Percentiles rank a stretch among this genome's conserved stretches.
phyloP scores from a whole-genome alignment of 2,329 filamentous ascomycete genomes.

The Hymenoscyphus salicellus region DNA sequence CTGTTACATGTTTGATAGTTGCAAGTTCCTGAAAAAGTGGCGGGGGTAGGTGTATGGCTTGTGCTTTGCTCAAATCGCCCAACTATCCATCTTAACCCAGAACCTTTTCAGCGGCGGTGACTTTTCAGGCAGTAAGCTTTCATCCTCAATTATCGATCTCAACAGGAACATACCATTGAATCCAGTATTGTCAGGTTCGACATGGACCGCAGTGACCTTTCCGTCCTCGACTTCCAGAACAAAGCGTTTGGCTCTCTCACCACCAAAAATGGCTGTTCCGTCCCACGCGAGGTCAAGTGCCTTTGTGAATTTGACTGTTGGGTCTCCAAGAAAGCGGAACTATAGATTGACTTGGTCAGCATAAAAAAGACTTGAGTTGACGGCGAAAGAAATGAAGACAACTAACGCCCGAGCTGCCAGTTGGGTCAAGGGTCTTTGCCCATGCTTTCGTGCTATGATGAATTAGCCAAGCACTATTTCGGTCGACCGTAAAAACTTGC shows the following conservation, averaged over 20 bases:
- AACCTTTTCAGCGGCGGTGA: constrained; percentile 30
- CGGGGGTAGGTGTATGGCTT: neutral
- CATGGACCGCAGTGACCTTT: constrained; percentile 75
- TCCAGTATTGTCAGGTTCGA: constrained; percentile 87
- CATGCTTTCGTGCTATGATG: constrained; percentile 16
- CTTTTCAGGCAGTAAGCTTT: constrained; percentile 2
- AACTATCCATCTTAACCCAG: constrained; percentile 19
- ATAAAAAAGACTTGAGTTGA: neutral
- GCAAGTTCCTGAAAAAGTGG: neutral
- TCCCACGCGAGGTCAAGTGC: constrained; percentile 82
- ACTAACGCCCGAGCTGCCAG: constrained; percentile 54
- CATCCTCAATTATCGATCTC: neutral
- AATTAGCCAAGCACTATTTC: neutral
- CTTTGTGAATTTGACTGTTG: constrained; percentile 74
- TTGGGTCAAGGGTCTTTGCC: constrained; percentile 14
- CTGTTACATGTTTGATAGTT: neutral
- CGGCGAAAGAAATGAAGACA: neutral
- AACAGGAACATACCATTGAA: constrained; percentile 56
- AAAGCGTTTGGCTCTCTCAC: constrained; percentile 81
- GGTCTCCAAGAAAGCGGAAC: constrained; percentile 88
- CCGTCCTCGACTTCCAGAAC: constrained; percentile 79
- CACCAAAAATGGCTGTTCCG: constrained; percentile 73
- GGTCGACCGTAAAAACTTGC: constrained; percentile 52
- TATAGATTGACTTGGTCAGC: constrained; percentile 36
- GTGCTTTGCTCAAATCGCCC: neutral